Base-by-base conservation (phyloP, 495 filamentous ascomycete genomes). In the Aspergillus incahuasiensis region DNA sequence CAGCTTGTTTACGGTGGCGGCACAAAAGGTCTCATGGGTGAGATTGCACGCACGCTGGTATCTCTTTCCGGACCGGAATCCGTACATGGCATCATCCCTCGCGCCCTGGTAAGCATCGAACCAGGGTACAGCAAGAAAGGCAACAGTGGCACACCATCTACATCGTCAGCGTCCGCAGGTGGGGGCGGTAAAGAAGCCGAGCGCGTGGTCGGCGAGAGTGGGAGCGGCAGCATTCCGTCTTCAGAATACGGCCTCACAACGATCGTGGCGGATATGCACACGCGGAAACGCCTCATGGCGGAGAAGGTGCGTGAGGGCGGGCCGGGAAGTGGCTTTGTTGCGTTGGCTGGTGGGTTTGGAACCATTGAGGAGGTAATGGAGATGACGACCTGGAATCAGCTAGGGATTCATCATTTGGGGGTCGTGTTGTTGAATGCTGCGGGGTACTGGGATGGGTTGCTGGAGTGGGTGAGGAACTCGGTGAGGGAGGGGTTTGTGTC, bases 311-410 rank as follows among this genome's bases (percentile, higher is more conserved):
- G 92, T 8, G 78, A 84, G 47, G 91, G 91, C 6, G 91, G 89
- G 0, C 82, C 83, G 0, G 91, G 91, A 3, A 84, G 83, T 54
- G 95, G 95, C 8, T 98, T 98, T 77, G 82, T 97, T 20, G 90
- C 92, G 21, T 73, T 98, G 63, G 84, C 82, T 48, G 94, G 94
- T 18, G 94, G 94, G 0, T 97, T 91, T 71, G 94, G 94, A 11
- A 97, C 95, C 6, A 78, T 97, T 65, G 94, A 98, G 73, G 94
- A 98, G 77, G 75, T 97, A 52, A 92, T 97, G 75, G 94, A 98
- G 80, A 87, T 95, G 52, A 87, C 86, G 28, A 97, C 94, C 12
- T 98, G 94, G 94, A 97, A 97, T 70, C 94, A 97, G 73, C 70
- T 98, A 54, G 94, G 95, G 0, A 98, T 98, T 57, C 94, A 98